Evolutionary conservation across 192 early-diverging fungal genomes (phyloP).

Genomic region (Coemansia sp.): DNA sequence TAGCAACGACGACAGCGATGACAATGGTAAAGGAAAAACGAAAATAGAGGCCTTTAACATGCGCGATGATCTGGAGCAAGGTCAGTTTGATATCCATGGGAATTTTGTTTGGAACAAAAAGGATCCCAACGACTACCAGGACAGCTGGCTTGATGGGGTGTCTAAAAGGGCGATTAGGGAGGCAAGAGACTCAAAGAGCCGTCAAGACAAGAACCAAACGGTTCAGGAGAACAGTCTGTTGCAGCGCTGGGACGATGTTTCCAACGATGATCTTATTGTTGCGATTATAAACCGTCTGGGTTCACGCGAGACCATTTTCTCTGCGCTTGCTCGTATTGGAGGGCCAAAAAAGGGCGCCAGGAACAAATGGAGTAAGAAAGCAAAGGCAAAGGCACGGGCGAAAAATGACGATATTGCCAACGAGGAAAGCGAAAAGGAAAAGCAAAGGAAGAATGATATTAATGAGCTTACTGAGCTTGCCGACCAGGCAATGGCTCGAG

Average conservation of each 20-base stretch:
- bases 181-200: conserved; percentile 58
- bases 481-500: conserved; percentile 70
- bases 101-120: conserved; percentile 72
- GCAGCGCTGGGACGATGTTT: conserved; percentile 42
- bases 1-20: conserved; percentile 4
- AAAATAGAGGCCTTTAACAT: conserved; percentile 74
- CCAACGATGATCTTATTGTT: conserved; percentile 59
- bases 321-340: conserved; percentile 61
- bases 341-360: conserved; percentile 53
- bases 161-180: conserved; percentile 59
- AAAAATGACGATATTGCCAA: conserved; percentile 21
- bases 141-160: conserved; percentile 67
- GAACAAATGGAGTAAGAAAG: conserved; percentile 34
- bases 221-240: conserved; percentile 6
- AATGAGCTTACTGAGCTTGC: conserved; percentile 68
- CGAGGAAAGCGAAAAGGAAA: conserved; percentile 48
- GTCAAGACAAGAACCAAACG: conserved; percentile 24
- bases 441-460: conserved; percentile 51
- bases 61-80: conserved; percentile 72
- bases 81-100: conserved; percentile 64
- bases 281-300: conserved; percentile 60
- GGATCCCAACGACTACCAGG: conserved; percentile 70
- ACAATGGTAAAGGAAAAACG: background rate
- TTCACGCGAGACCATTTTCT: conserved; percentile 62
- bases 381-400: conserved; percentile 8